Base-by-base conservation (phyloP, 2,329 filamentous ascomycete genomes). In the Penicillium capsulatum region DNA sequence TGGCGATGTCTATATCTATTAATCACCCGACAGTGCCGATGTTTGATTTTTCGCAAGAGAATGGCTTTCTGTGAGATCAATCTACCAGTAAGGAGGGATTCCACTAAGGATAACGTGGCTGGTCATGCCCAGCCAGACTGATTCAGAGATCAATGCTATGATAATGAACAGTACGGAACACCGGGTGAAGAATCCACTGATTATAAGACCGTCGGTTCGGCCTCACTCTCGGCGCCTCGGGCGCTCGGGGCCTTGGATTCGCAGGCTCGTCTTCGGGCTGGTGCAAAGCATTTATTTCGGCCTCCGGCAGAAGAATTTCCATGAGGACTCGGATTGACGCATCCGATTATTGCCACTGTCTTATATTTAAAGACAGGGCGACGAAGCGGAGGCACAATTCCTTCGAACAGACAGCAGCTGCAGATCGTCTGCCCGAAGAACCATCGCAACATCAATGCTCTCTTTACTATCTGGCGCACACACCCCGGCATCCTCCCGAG, bases 41-140 rank as follows among this genome's bases (percentile, higher is more conserved):
- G 5, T 55, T 57, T 16, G 51, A 56, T 30, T 46, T 56, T 5
- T 50, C 48, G 1, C 45, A 55, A 8, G 50, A 49, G 7, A 38
- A 30, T 14, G 33, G 31, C 3, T 45, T 48, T n/a, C 24, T 45
- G 10, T 45, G 11, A 38, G n/a, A 10, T 6, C 30, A 29, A 24
- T 24, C 11, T 11, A 7, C 22, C 11, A 24, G 11, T 24, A 7
- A 24, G n/a, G n/a, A n/a, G n/a, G n/a, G n/a, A n/a, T n/a, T n/a
- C n/a, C n/a, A n/a, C n/a, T n/a, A n/a, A n/a, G n/a, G n/a, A n/a
- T n/a, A n/a, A n/a, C n/a, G n/a, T n/a, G n/a, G n/a, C n/a, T n/a
- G n/a, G n/a, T n/a, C n/a, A n/a, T n/a, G n/a, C n/a, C n/a, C n/a
- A n/a, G n/a, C n/a, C n/a, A n/a, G n/a, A n/a, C n/a, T n/a, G n/a